A percentile compares a stretch with the other conserved stretches of the same genome.
These are phyloP conservation scores for Colletotrichum acutatum DNA, from an alignment of 2,329 filamentous ascomycete genomes.

Conservation along the genomic window DNA sequence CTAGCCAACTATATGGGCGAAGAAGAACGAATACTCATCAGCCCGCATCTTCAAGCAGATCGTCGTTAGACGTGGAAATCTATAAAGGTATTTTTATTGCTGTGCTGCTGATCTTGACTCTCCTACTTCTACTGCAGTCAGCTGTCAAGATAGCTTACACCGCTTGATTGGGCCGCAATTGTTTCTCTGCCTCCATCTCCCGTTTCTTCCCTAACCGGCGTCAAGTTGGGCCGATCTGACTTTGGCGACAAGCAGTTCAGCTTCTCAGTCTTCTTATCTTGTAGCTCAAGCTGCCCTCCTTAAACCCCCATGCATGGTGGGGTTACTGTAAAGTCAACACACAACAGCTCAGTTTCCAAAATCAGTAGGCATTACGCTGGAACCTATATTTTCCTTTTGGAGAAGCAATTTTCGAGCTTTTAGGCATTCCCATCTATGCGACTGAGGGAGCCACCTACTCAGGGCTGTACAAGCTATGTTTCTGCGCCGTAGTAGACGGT, in stretches of 20 bases:
- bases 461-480: too few species aligned
- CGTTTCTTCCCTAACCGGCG: not conserved
- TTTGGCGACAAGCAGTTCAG: not conserved
- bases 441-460: not conserved
- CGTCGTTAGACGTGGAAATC: not conserved
- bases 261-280: not conserved
- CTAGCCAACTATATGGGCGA: not conserved
- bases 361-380: not conserved
- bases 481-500: not conserved
- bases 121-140: not conserved
- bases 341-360: not conserved
- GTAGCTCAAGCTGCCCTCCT: not conserved
- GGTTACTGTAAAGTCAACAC: not conserved
- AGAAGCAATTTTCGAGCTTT: not conserved
- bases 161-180: not conserved
- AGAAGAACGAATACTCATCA: not conserved
- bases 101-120: not conserved
- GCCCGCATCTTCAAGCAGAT: not conserved
- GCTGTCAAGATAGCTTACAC: not conserved
- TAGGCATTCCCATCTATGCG: not conserved
- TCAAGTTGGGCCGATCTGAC: conserved; percentile 23
- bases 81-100: not conserved
- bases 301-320: not conserved
- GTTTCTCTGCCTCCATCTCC: not conserved
- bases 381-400: not conserved